A percentile compares a stretch with the other conserved stretches of the same genome.
Conservation (phyloP, 192 early-diverging fungal genomes). For the Funneliformis mosseae region DNA sequence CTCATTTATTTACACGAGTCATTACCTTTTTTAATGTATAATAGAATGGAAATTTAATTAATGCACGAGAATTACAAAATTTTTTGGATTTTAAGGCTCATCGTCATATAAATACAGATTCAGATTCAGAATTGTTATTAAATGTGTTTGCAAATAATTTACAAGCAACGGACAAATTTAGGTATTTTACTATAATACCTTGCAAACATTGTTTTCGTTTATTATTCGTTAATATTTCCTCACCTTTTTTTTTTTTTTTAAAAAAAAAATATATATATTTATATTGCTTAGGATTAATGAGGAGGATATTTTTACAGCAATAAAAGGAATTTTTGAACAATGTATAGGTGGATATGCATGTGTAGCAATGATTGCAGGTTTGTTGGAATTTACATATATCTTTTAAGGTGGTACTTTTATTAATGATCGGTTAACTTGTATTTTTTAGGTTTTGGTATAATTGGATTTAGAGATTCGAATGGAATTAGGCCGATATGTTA, state of each 20-base stretch:
- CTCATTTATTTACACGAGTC: background rate
- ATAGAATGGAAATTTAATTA: conserved; percentile 98
- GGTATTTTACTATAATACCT: conserved; percentile 45
- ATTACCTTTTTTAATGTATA: background rate
- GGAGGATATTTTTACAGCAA: conserved; percentile 96
- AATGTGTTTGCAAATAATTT: conserved; percentile 98
- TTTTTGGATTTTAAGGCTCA: conserved; percentile 95
- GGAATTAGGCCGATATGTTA: conserved; percentile 96
- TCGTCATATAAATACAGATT: conserved; percentile 99
- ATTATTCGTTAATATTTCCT: too few relatives aligned
- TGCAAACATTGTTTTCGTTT: too few relatives aligned
- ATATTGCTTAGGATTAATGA: conserved; percentile 79
- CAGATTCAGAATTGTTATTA: conserved; percentile 97
- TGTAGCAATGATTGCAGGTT: conserved; percentile 94
- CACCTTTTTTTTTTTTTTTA: too few relatives aligned
- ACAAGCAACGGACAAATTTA: conserved; percentile 94
- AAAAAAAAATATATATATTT: background rate
- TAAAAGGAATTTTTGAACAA: conserved; percentile 79
- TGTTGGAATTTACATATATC: background rate
- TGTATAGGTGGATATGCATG: conserved; percentile 94
- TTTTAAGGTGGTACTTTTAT: too few relatives aligned
- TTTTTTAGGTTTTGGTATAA: conserved; percentile 80
- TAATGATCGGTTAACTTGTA: background rate
- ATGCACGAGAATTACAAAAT: conserved; percentile 83
- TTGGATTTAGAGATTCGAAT: conserved; percentile 94